A percentile compares a stretch with the other conserved stretches of the same genome.
These are phyloP conservation scores for Amylocarpus encephaloides DNA, from an alignment of 2,329 filamentous ascomycete species.

Conservation along the genomic window DNA sequence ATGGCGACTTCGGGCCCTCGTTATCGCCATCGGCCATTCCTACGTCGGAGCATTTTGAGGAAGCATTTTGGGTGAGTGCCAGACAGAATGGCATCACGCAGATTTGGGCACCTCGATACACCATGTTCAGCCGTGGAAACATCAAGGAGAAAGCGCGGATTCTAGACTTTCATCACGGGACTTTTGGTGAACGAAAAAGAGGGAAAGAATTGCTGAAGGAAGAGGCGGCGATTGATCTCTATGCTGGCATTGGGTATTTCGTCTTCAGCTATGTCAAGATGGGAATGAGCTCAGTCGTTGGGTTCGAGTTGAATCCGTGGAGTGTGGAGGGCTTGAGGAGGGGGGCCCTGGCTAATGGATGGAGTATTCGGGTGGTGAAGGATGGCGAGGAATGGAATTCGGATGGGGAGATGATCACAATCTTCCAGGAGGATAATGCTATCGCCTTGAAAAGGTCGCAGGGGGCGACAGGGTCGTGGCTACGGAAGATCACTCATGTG, in stretches of 20 bases:
- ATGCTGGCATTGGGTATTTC: conserved; percentile 93
- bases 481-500: conserved; percentile 41
- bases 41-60: conserved; percentile 47
- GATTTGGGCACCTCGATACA: conserved; percentile 81
- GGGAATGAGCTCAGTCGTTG: conserved; percentile 63
- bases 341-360: conserved; percentile 65
- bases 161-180: conserved; percentile 43
- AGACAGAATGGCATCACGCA: conserved; percentile 76
- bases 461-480: conserved; percentile 30
- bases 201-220: conserved; percentile 7
- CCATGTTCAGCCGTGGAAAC: conserved; percentile 93
- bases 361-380: conserved; percentile 51
- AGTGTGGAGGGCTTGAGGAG: conserved; percentile 75
- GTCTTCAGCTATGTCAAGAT: conserved; percentile 72
- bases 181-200: neutral
- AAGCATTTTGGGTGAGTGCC: conserved; percentile 72
- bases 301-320: conserved; percentile 90
- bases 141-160: conserved; percentile 80
- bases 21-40: conserved; percentile 8
- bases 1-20: conserved; percentile 66
- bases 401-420: conserved; percentile 50
- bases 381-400: conserved; percentile 31
- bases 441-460: conserved; percentile 30
- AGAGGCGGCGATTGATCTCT: conserved; percentile 63
- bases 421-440: conserved; percentile 65